Evolutionary conservation across 2,329 filamentous ascomycete species (phyloP), one percentile per base, ranked within the genome.

Genomic region (Corinectria fuckeliana): DNA sequence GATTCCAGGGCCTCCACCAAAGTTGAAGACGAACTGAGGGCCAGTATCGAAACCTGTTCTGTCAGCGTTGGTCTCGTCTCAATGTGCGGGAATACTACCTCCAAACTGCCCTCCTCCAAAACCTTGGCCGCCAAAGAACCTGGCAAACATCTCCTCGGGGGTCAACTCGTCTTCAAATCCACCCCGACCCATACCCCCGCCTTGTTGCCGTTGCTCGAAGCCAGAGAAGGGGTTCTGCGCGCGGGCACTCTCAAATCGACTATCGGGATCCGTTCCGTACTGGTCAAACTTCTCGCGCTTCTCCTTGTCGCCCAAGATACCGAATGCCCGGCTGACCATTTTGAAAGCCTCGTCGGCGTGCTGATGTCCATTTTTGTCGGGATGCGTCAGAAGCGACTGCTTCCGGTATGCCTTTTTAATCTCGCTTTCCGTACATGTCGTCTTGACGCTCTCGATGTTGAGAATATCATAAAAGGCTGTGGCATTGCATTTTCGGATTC

Each of bases 351-450:
- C 95, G 75, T 97, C 95, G 55, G 95, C 94, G 60, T 96, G 88
- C 34, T 94, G 89, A 75, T 97, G 93, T 50, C 93, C 93, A 83
- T 99, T 99, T 82, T 99, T 99, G 82, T 99, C 95, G 64, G 95
- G 95, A 82, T 99, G 95, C 60, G 95, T 99, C 72, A 98, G 83
- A 71, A 99, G 81, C 74, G 91, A 95, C 75, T 96, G 85, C 80
- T 97, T 98, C 72, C 94, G 87, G 79, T 99, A 99, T 6, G 95
- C 94, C 81, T 98, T 98, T 78, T 98, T 99, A 74, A 99, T 93
- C 72, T 98, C 94, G 62, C 82, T 77, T 69, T 98, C 94, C 48
- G 87, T 87, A 71, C 86, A 89, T 18, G 88, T 85, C 57, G 83
- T 79, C 69, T 84, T 84, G 36, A 89, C 81, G 49, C 81, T 78